phyloP scores from a whole-genome alignment of 257 asterid genomes.

The Mitragyna speciosa region DNA sequence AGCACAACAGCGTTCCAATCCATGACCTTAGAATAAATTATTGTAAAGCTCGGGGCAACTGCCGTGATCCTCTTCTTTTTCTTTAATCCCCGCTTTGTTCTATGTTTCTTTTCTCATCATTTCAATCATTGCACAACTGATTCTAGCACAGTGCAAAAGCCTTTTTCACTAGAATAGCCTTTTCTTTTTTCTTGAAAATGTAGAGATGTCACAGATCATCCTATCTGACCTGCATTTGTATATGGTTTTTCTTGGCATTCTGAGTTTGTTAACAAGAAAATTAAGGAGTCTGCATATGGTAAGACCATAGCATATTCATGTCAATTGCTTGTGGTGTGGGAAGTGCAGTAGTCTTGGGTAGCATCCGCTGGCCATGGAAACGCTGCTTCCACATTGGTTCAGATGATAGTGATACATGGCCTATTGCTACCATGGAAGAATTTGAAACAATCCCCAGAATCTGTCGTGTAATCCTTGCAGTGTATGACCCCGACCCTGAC shows the following conservation, averaged over 20 bases:
- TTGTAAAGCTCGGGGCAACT: neutral
- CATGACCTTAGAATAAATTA: neutral
- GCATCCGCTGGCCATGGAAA: constrained; percentile 94
- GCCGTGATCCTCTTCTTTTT: neutral
- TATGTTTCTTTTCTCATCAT: neutral
- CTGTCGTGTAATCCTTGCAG: constrained; percentile 78
- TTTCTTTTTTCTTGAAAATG: constrained; percentile 8
- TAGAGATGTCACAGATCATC: neutral
- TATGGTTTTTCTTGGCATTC: constrained; percentile 40
- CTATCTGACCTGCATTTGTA: neutral
- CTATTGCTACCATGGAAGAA: constrained; percentile 64
- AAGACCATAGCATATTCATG: constrained; percentile 33
- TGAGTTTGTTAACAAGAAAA: neutral
- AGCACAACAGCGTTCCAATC: neutral
- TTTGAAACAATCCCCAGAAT: constrained; percentile 71
- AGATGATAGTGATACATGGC: constrained; percentile 87
- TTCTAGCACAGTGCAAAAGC: neutral
- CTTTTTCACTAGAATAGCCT: constrained; percentile 45
- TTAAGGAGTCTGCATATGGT: neutral
- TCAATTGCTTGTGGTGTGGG: constrained; percentile 69
- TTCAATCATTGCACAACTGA: neutral
- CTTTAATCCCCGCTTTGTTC: neutral
- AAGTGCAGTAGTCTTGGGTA: constrained; percentile 61
- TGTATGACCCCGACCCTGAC: constrained; percentile 69
- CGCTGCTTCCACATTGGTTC: constrained; percentile 89